A percentile compares a stretch with the other conserved stretches of the same genome.
Evolutionary conservation across 2,329 filamentous ascomycete genomes (phyloP).

Genomic region (Cytospora piceae): DNA sequence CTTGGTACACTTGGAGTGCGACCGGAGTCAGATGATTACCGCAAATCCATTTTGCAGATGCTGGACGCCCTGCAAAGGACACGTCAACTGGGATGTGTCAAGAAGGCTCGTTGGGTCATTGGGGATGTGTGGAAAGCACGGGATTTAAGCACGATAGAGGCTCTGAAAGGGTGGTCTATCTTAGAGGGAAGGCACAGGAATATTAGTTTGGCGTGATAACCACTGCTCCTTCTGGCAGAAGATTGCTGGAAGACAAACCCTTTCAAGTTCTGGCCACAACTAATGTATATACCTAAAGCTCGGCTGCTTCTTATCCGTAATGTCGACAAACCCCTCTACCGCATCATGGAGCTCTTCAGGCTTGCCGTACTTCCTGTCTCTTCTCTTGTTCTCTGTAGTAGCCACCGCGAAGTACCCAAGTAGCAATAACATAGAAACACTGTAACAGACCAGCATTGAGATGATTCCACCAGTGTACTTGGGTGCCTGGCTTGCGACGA

Average conservation of each 20-base stretch:
- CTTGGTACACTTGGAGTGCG: constrained; percentile 38
- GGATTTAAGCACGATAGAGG: constrained; percentile 31
- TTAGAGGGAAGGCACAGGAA: constrained; percentile 29
- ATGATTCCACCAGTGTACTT: constrained; percentile 43
- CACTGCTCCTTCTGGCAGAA: background rate
- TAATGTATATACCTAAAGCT: constrained; percentile 38
- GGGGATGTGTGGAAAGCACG: constrained; percentile 39
- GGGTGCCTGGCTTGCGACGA: constrained; percentile 44
- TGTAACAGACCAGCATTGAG: constrained; percentile 43
- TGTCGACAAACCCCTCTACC: constrained; percentile 34
- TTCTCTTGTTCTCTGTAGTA: constrained; percentile 34
- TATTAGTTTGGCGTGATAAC: constrained; percentile 35
- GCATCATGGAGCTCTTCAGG: constrained; percentile 32
- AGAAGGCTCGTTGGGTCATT: constrained; percentile 39
- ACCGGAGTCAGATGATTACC: constrained; percentile 36
- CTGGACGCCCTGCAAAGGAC: constrained; percentile 36
- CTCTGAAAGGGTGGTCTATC: constrained; percentile 25
- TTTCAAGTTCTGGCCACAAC: background rate
- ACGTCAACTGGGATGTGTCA: constrained; percentile 39
- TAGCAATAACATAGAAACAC: constrained; percentile 40
- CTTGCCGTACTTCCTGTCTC: constrained; percentile 36
- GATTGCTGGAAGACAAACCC: background rate
- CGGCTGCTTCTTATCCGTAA: constrained; percentile 34
- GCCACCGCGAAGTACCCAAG: constrained; percentile 39
- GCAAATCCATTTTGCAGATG: constrained; percentile 34